Evolutionary conservation across 306 rosid genomes (phyloP), one percentile per base, ranked within the genome.

Genomic region (Crotalaria pallida): DNA sequence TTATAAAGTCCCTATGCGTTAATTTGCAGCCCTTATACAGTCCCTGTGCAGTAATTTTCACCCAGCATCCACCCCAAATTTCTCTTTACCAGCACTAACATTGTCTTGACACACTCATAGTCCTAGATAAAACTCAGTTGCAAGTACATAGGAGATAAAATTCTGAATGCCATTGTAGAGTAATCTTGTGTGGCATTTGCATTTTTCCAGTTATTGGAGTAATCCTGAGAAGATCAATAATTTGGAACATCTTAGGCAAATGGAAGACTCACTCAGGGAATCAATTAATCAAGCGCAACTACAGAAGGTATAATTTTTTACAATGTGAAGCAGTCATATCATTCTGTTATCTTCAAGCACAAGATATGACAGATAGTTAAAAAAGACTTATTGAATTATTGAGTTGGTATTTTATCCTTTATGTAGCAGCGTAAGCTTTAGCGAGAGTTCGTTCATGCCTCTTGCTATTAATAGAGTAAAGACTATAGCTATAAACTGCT

Each of bases 191-290:
- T 55, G 65, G 24, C 50, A 36, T 83, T 67, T 43, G 38, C 62
- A 64, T 56, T n/a, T 71, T 76, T 22, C 9, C 87, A 88, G 96
- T 81, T 77, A 60, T 67, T 90, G 94, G 94, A 81, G 61, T 70
- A 85, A 88, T 55, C 62, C 78, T 11, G 87, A 88, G 64, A 86
- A 79, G 85, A 79, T 86, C 76, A 44, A 82, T 18, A 69, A 77
- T 77, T 65, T 84, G 13, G 88, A 88, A 38, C 85, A 82, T 75
- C 91, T 90, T 38, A 70, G 56, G 55, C 94, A 86, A 80, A 88
- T 88, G 89, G 96, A 88, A 83, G 83, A 82, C 51, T 74, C 65
- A 7, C 81, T 90, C 40, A 76, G 77, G 74, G 86, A 88, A 70
- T 90, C 92, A 61, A 71, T 90, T 48, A 79, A 81, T 52, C 79